Evolutionary conservation across 495 filamentous ascomycete species (phyloP).

Genomic region (Penicillium odoratum): DNA sequence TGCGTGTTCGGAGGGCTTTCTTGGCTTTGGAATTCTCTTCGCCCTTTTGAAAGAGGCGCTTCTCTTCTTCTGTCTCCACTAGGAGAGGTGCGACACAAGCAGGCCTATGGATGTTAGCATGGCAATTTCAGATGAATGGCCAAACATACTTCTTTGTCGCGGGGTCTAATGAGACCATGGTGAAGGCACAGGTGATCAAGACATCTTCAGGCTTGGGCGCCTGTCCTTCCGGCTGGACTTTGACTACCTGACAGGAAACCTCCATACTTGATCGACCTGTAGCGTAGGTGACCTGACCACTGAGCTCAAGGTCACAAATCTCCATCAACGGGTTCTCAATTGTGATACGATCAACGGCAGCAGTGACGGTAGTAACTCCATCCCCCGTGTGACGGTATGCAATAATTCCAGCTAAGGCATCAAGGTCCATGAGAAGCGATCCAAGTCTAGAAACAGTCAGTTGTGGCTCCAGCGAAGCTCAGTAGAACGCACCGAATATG

Average conservation of each 20-base stretch:
- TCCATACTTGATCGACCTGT: slow-evolving; percentile 82
- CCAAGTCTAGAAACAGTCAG: slow-evolving; percentile 52
- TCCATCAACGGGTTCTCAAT: slow-evolving; percentile 71
- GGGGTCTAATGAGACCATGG: slow-evolving; percentile 80
- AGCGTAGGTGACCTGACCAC: slow-evolving; percentile 77
- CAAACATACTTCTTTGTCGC: slow-evolving; percentile 63
- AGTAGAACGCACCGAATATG: slow-evolving; percentile 52
- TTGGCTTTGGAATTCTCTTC: slow-evolving; percentile 75
- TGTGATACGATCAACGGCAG: slow-evolving; percentile 76
- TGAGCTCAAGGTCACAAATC: slow-evolving; percentile 79
- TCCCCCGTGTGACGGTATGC: slow-evolving; percentile 83
- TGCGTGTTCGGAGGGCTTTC: slow-evolving; percentile 62
- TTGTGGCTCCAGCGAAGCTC: not conserved
- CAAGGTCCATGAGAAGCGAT: slow-evolving; percentile 77
- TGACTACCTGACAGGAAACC: slow-evolving; percentile 72
- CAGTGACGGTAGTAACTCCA: slow-evolving; percentile 74
- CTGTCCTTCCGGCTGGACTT: slow-evolving; percentile 58
- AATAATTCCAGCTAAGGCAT: slow-evolving; percentile 77
- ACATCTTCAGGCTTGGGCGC: slow-evolving; percentile 65
- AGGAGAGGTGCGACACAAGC: slow-evolving; percentile 58
- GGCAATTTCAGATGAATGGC: not conserved
- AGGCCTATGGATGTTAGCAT: slow-evolving; percentile 39
- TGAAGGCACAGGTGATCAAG: slow-evolving; percentile 77
- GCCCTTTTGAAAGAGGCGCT: slow-evolving; percentile 63
- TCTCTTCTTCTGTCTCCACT: slow-evolving; percentile 70